A percentile compares a stretch with the other conserved stretches of the same genome.
phyloP scores from a whole-genome alignment of 1,284 basidiomycete species.

The Vanrija sp. region DNA sequence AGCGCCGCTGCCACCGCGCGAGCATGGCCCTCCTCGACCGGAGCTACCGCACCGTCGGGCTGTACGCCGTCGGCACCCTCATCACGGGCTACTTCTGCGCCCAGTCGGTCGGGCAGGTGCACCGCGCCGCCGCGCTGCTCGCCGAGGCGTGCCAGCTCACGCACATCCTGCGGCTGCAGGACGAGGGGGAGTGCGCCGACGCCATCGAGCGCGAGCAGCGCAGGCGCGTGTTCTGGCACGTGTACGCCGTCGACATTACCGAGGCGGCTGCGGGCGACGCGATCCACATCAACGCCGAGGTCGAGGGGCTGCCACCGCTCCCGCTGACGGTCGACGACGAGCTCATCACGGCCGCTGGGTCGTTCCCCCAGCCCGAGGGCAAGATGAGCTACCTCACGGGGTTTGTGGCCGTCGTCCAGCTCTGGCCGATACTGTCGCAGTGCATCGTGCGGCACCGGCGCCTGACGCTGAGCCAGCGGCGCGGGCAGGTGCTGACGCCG shows the following conservation, averaged over 20 bases:
- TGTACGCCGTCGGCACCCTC: constrained; percentile 17
- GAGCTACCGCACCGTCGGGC: constrained; percentile 8
- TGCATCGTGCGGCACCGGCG: constrained; percentile 21
- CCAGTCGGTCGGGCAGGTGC: constrained; percentile 21
- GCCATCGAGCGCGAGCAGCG: constrained; percentile 28
- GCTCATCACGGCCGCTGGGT: constrained; percentile 10
- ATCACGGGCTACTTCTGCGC: constrained; percentile 29
- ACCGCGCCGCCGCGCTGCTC: constrained; percentile 20
- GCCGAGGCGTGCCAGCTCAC: constrained; percentile 31
- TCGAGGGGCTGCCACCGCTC: constrained; percentile 18
- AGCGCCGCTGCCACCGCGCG: constrained; percentile 25
- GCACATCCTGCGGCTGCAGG: constrained; percentile 20
- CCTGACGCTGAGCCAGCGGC: background rate
- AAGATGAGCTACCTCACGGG: constrained; percentile 20
- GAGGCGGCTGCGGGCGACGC: constrained; percentile 17
- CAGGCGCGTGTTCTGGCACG: constrained; percentile 26
- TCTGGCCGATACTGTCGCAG: constrained; percentile 20
- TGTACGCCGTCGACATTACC: constrained; percentile 16
- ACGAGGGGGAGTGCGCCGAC: constrained; percentile 3
- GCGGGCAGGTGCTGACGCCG: background rate
- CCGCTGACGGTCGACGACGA: constrained; percentile 26
- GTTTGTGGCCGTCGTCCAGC: constrained; percentile 13
- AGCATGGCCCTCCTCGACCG: constrained; percentile 22
- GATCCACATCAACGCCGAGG: constrained; percentile 10
- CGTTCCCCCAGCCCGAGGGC: constrained; percentile 2